Percentiles rank a stretch among this genome's conserved stretches.
Evolutionary conservation across 2,329 filamentous ascomycete species (phyloP).

Genomic region (Camillea tinctor): DNA sequence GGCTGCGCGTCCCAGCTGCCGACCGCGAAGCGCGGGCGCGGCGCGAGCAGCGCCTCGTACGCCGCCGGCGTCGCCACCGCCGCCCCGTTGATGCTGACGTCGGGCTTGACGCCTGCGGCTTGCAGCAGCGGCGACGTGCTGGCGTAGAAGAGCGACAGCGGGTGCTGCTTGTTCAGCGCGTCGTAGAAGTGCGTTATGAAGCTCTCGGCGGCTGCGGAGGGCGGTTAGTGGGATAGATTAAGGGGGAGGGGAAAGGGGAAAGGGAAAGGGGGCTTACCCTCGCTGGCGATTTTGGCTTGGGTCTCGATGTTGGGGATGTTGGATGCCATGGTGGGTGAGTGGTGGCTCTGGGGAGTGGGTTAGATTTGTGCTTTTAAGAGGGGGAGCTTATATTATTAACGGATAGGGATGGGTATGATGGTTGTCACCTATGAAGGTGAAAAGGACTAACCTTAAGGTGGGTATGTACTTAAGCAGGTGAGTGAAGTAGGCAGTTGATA

Average conservation of each 20-base stretch:
- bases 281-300: conserved; percentile 35
- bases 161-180: conserved; percentile 61
- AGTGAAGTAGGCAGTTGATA: too few species aligned
- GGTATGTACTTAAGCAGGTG: too few species aligned
- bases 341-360: background rate
- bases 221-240: background rate
- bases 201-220: conserved; percentile 60
- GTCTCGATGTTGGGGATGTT: conserved; percentile 24
- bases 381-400: background rate
- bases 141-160: conserved; percentile 70
- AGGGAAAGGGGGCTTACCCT: conserved; percentile 26
- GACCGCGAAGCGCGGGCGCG: conserved; percentile 66
- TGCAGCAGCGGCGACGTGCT: conserved; percentile 53
- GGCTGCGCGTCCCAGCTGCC: conserved; percentile 77
- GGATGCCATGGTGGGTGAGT: conserved; percentile 16
- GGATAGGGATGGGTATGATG: too few species aligned
- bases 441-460: background rate
- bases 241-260: background rate
- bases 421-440: background rate
- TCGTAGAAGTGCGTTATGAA: conserved; percentile 77
- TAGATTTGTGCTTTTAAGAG: too few species aligned
- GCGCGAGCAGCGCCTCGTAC: conserved; percentile 67
- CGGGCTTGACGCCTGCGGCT: conserved; percentile 53
- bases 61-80: conserved; percentile 59
- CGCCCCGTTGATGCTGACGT: conserved; percentile 80